These are phyloP conservation scores for Vitis hybrid DNA, from an alignment of 177 flowering plant genomes.

Conservation along the genomic window DNA sequence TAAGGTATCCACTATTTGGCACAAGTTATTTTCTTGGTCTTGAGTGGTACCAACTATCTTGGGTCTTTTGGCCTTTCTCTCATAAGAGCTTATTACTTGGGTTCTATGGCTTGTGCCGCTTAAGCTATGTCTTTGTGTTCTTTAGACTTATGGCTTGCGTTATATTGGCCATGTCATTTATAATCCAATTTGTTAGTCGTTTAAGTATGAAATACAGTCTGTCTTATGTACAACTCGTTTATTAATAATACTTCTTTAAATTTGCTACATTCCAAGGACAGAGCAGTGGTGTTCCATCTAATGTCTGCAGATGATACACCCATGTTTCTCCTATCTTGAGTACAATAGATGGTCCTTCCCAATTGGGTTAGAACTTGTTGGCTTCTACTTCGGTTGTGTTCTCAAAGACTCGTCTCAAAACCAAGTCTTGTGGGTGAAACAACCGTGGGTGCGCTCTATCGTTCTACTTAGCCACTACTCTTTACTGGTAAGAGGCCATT, in stretches of 20 bases:
- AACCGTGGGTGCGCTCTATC: rapidly evolving
- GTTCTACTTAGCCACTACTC: rapidly evolving
- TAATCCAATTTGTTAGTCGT: rapidly evolving
- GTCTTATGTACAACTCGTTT: rapidly evolving
- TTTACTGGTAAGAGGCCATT: too few species aligned
- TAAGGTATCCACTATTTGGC: too few species aligned
- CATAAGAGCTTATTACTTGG: too few species aligned
- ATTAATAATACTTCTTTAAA: too few species aligned
- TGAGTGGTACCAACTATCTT: too few species aligned
- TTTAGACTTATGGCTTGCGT: too few species aligned
- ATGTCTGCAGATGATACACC: rapidly evolving
- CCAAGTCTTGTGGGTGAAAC: rapidly evolving
- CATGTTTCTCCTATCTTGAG: rapidly evolving
- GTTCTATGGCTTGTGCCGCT: rapidly evolving
- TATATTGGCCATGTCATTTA: rapidly evolving
- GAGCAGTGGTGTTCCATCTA: rapidly evolving
- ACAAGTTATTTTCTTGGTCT: too few species aligned
- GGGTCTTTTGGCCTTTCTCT: rapidly evolving
- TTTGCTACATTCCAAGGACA: too few species aligned
- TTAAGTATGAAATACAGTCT: too few species aligned
- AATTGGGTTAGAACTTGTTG: rapidly evolving
- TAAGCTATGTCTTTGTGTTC: rapidly evolving
- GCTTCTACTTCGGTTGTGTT: rapidly evolving
- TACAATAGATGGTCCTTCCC: too few species aligned
- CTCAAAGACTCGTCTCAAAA: too few species aligned